These are phyloP conservation scores for Elongisporangium anandrum DNA, from an alignment of 352 stramenopile genomes.

Conservation along the genomic window DNA sequence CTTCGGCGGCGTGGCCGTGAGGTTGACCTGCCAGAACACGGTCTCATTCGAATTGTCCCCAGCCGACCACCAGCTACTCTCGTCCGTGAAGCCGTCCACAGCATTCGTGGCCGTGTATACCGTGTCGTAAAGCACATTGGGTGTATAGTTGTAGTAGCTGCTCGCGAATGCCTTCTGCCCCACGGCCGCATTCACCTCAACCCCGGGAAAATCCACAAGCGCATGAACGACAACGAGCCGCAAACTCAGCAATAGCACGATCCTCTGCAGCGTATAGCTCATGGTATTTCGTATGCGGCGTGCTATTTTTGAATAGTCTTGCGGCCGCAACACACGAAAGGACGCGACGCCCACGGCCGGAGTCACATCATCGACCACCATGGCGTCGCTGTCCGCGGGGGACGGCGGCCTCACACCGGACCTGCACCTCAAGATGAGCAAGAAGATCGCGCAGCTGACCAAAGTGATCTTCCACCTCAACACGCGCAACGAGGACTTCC, in stretches of 20 bases:
- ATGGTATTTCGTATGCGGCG: background rate
- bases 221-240: background rate
- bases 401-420: slow-evolving; percentile 25
- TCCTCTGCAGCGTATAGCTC: no score
- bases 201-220: slow-evolving; percentile 51
- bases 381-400: slow-evolving; percentile 11
- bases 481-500: slow-evolving; percentile 90
- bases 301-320: slow-evolving; percentile 13
- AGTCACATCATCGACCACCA: slow-evolving; percentile 19
- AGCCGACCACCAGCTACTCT: slow-evolving; percentile 79
- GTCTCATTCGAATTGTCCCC: slow-evolving; percentile 32
- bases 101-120: slow-evolving; percentile 55
- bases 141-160: slow-evolving; percentile 71
- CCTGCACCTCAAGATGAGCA: slow-evolving; percentile 92
- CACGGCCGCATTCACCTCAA: slow-evolving; percentile 64
- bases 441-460: slow-evolving; percentile 93
- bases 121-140: slow-evolving; percentile 59
- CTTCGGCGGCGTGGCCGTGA: slow-evolving; percentile 36
- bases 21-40: slow-evolving; percentile 76
- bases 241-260: slow-evolving; percentile 7
- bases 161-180: slow-evolving; percentile 50
- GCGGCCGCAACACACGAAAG: slow-evolving; percentile 3
- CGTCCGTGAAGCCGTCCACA: slow-evolving; percentile 62
- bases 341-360: background rate
- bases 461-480: slow-evolving; percentile 95